Evolutionary conservation across 345 rosid species (phyloP), one percentile per base, ranked within the genome.

Genomic region (Eucalyptus dawsonii): DNA sequence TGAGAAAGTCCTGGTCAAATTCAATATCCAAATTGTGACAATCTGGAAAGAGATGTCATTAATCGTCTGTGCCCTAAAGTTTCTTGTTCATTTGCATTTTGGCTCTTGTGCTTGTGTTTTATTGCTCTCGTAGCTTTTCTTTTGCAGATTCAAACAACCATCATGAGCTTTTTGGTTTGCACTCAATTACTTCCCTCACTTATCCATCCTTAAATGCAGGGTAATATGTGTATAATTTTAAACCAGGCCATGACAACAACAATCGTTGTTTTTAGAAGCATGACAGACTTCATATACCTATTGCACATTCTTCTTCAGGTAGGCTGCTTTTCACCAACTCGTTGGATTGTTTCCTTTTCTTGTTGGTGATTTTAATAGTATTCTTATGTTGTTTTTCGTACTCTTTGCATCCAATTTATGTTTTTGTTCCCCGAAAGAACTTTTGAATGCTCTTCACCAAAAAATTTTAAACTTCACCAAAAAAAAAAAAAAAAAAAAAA

Each of bases 221-320:
- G 45, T 5, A 8, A 94, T 15, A 93, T 91, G 86, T 96, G 99
- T 92, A 93, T 96, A 88, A 91, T 92, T 65, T 92, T 96, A 37
- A 90, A 95, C 67, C 89, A 91, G 95, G 50, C 94, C 9, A 60
- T 92, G 93, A 91, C 99, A 42, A 92, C 83, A 50, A 34, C 93
- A 44, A 80, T 97, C 72, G 95, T 95, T 88, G 90, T 87, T 88
- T 88, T 95, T 12, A 94, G 98, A 90, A 95, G 93, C 91, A 1
- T 94, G 80, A 95, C 95, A 9, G 99, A 97, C 93, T 76, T 93
- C 89, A 89, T 97, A 29, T 96, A 93, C 95, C 86, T 94, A 16
- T 83, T 95, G 50, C 92, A 96, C 94, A 96, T 97, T 76, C 92
- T 96, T 90, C 96, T 97, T 93, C 98, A 97, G 99, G 99, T 97